Evolutionary conservation across 2,329 filamentous ascomycete species (phyloP), one percentile per base, ranked within the genome.

Genomic region (Fusarium sp.): DNA sequence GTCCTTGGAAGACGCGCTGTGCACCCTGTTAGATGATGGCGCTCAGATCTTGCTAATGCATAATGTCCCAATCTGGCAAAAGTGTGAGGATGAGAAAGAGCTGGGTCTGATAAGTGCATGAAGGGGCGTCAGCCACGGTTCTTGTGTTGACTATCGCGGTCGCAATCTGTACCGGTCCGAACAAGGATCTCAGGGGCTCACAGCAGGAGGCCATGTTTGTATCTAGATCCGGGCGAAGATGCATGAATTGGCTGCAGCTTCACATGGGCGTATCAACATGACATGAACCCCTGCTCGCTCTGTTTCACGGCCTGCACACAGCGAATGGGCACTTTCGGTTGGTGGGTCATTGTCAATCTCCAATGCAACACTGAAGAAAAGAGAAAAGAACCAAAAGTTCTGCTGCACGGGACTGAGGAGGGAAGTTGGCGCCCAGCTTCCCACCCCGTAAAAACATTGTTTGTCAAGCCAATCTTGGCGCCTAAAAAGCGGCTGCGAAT

Each of bases 41-140:
- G 17, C 35, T 37, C 47, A 57, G 22, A 68, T 70, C 47, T 52
- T 52, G 30, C 20, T 65, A 33, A 40, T 68, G 68, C 67, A 67
- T 63, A 40, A 60, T 25, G 52, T 30, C 70, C 52, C 52, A 43
- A 45, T 43, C 40, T 68, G 43, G 47, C 25, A 52, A n/a, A 11
- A 32, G 17, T 25, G n/a, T 57, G 52, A 37, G n/a, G n/a, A 33
- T 22, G n/a, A 11, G 30, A 17, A 35, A 35, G 30, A 30, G 20
- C 17, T 35, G 14, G 15, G 25, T 52, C 27, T 32, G 47, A 52
- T 52, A 32, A 52, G 47, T 52, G 47, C 47, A 30, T n/a, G 10
- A 25, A 22, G 40, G 40, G n/a, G 40, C 40, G 17, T 45, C 40
- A 30, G 47, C 47, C 25, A 30, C 25, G 25, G 47, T n/a, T 52